Evolutionary conservation across 2,329 filamentous ascomycete genomes (phyloP), one percentile per base, ranked within the genome.

Genomic region (Penicillium oxalicum): DNA sequence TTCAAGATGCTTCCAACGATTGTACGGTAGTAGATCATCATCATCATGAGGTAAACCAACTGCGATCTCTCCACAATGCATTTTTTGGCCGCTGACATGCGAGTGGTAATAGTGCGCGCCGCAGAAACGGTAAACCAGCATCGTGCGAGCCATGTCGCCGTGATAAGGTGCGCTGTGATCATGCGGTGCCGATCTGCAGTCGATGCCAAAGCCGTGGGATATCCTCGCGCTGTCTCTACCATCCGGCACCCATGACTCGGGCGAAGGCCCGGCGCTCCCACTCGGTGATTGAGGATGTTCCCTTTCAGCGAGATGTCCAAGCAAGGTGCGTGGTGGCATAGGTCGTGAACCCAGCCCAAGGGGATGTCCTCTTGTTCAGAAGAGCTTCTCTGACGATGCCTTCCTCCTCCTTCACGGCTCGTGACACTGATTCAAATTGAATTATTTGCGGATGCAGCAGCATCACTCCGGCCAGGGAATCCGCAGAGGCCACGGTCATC

Each of bases 111-210:
- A 58, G 45, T 29, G 55, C 57, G 11, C 59, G 59, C 13, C 60
- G 61, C 40, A 58, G 59, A 5, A 67, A 66, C 50, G 63, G 64
- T 8, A 64, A 64, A 35, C 56, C 52, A 18, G 60, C 64, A 11
- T 66, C 64, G 18, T 66, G 63, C 40, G 64, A 66, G 56, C 64
- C 62, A 18, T 66, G 62, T 39, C 61, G 64, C 7, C 60, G 56
- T 40, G 56, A 61, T 36, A 66, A 67, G 51, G 62, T 66, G 36
- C 59, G 61, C 26, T 66, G 64, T 34, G 64, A 67, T 40, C 64
- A 66, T 56, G 47, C 47, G 7, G 25, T 51, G 13, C 60, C 64
- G 4, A 50, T 61, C 11, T 66, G 64, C 40, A 51, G 53, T 28
- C 61, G 64, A 27, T 67, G 64, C 40, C 52, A 56, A 36, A 53